Evolutionary conservation across 805 yeast genomes (phyloP).

Genomic region (Candida vartiovaarae): DNA sequence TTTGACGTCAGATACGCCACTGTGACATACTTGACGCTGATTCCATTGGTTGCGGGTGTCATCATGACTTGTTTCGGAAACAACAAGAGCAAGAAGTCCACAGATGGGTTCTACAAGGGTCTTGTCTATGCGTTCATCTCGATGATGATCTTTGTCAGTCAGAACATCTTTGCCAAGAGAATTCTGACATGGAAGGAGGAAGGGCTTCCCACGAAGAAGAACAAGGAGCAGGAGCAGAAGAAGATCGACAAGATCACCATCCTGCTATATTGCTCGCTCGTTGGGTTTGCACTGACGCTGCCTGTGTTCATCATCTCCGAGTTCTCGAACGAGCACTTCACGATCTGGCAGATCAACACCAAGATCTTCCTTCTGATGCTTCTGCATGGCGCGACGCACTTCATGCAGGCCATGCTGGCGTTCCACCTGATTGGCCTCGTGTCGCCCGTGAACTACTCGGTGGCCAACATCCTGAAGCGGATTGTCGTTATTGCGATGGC

Average conservation of each 20-base stretch:
- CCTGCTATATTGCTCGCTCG: conserved; percentile 59
- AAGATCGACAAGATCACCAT: conserved; percentile 68
- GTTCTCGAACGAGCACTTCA: conserved; percentile 24
- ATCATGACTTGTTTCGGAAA: conserved; percentile 65
- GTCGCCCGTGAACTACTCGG: conserved; percentile 72
- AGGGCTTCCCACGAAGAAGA: conserved; percentile 20
- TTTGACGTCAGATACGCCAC: conserved; percentile 50
- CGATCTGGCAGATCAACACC: conserved; percentile 24
- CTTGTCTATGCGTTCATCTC: conserved; percentile 33
- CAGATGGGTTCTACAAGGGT: conserved; percentile 24
- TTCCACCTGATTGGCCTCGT: conserved; percentile 67
- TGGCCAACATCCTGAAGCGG: conserved; percentile 71
- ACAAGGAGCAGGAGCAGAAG: conserved; percentile 18
- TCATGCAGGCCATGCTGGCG: conserved; percentile 65
- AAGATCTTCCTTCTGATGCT: conserved; percentile 33
- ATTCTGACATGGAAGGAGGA: conserved; percentile 46
- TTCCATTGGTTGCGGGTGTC: conserved; percentile 79
- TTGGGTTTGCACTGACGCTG: conserved; percentile 60
- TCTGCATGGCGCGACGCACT: conserved; percentile 65
- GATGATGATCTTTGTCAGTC: conserved; percentile 61
- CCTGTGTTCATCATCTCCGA: conserved; percentile 63
- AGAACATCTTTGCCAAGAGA: conserved; percentile 74
- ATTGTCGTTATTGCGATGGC: conserved; percentile 65
- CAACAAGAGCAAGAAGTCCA: conserved; percentile 13
- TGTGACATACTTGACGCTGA: conserved; percentile 69